Evolutionary conservation across 208 protist species (phyloP), one percentile per base, ranked within the genome.

Genomic region (Angomonas ambiguus): DNA sequence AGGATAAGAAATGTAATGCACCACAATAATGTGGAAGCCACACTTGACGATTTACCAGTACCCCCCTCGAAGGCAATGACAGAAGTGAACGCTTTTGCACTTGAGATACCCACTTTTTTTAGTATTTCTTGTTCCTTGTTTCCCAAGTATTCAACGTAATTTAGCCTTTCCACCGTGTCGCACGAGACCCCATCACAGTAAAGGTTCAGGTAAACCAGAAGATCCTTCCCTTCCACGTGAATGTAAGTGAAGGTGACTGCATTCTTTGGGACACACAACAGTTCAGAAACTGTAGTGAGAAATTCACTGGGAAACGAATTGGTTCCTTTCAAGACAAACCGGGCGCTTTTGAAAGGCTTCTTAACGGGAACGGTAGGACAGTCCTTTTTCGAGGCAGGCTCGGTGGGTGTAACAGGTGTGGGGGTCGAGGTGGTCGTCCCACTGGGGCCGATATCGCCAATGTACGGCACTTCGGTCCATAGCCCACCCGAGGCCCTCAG

Each of bases 381-480:
- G n/a, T 53, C 67, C 38, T 75, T 55, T 3, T 80, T 64, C 10
- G 75, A 82, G 20, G 59, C 57, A 1, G 84, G 80, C 69, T 89
- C 71, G 18, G 72, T 85, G 2, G 88, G 88, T 8, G 41, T 63
- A 5, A 79, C 74, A 0, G 76, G 34, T 0, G 64, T 53, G 0
- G 71, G 13, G 11, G 34, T 61, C 13, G 62, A 60, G 13, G 59
- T 57, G 25, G 25, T 58, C n/a, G 27, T 30, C 0, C 59, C 51
- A 0, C 49, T 57, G 8, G 51, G 53, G 27, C 51, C 65, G 45
- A 78, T 64, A n/a, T 83, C 72, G 2, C 69, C 62, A 33, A 88
- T 87, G 65, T 67, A 84, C 1, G 85, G 88, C 62, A 91, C 83
- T 69, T 91, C 81, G 2, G 78, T 83, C 88, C 85, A 95, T 5